Base-by-base conservation (phyloP, 139 green algal species). In the Desmodesmus armatus region DNA sequence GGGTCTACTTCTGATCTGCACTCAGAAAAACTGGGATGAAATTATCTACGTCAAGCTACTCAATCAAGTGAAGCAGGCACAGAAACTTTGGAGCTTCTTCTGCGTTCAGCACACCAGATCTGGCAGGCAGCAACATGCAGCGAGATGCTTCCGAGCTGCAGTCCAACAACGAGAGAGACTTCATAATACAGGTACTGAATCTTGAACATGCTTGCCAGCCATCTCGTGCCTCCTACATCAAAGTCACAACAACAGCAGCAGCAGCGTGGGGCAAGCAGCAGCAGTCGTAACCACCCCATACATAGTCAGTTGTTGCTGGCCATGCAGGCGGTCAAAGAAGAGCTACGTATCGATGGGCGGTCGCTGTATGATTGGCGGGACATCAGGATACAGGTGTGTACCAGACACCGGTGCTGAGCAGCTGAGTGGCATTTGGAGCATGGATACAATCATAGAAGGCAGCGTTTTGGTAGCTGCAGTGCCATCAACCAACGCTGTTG, bases 111-210 rank as follows among this genome's bases (percentile, higher is more conserved):
- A n/a, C n/a, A n/a, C n/a, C n/a, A n/a, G n/a, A n/a, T n/a, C n/a
- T n/a, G n/a, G n/a, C n/a, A n/a, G n/a, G n/a, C n/a, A 37, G 9
- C 73, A 65, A 5, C 31, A 75, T 87, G 71, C 85, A 80, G 60
- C 76, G 82, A 3, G 71, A 88, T 49, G 80, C 88, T 33, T 84
- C 82, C 39, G 19, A 31, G 2, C 33, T 65, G 19, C 60, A 97
- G 17, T 95, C 88, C 2, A 95, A 92, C 35, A 97, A 96, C 41
- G 89, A 97, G 49, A 71, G 78, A 2, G 76, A 89, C 5, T 97
- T 97, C 72, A 96, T 97, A 13, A 39, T 96, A 21, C 87, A 91
- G 88, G 91, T 92, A 27, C 17, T 2, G 2, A 11, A 5, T 5
- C n/a, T 43, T n/a, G 2, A 63, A 63, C 6, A 3, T 41, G 44